A percentile compares a stretch with the other conserved stretches of the same genome.
These are phyloP conservation scores for Phialophora chinensis DNA, from an alignment of 2,329 filamentous ascomycete species.

Conservation along the genomic window DNA sequence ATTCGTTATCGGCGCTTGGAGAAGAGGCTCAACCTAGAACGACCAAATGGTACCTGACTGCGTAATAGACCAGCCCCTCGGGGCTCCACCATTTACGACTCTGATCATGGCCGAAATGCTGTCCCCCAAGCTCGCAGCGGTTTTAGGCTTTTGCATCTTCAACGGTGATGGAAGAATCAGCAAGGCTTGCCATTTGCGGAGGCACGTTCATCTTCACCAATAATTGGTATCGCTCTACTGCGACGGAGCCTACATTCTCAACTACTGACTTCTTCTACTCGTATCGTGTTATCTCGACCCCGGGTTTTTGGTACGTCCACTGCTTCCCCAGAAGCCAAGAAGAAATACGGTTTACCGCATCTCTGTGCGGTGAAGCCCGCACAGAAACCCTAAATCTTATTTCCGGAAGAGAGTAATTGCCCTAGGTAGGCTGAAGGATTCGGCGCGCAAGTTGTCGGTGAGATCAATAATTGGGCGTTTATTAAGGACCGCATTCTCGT, in stretches of 20 bases:
- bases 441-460: background rate
- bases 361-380: background rate
- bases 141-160: background rate
- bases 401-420: background rate
- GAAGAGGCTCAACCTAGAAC: background rate
- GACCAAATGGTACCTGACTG: background rate
- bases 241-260: background rate
- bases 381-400: slow-evolving; percentile 1
- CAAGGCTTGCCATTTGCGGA: background rate
- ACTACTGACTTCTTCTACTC: background rate
- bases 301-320: background rate
- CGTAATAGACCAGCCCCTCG: background rate
- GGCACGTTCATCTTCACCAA: background rate
- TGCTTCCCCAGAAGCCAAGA: slow-evolving; percentile 7
- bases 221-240: background rate
- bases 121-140: background rate
- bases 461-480: background rate
- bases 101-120: background rate
- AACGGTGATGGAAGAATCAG: background rate
- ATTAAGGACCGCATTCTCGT: background rate
- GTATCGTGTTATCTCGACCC: background rate
- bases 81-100: background rate
- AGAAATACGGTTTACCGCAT: background rate
- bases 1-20: background rate
- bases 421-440: background rate